Conservation (phyloP, 2,329 filamentous ascomycete genomes). For the Diplodia scrobiculata region DNA sequence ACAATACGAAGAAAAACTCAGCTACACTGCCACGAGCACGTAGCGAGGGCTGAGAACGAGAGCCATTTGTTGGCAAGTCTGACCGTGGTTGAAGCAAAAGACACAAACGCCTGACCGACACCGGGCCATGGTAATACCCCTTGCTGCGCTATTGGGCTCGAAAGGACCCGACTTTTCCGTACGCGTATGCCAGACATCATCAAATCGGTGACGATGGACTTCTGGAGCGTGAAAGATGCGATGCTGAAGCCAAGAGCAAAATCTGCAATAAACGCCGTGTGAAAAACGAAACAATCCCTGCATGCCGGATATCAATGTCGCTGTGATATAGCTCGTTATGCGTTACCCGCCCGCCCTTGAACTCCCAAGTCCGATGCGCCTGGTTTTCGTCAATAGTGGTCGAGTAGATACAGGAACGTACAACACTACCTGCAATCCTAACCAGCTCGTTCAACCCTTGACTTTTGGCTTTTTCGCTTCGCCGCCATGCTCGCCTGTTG, state of each 20-base stretch:
- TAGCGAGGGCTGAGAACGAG: neutral
- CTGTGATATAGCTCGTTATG: constrained; percentile 16
- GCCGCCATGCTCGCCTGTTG: neutral
- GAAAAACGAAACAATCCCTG: neutral
- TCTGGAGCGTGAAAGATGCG: constrained; percentile 1
- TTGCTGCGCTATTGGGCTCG: neutral
- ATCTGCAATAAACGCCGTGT: neutral
- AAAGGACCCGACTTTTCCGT: neutral
- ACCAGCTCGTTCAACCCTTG: neutral
- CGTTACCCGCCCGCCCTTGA: constrained; percentile 13
- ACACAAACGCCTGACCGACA: neutral
- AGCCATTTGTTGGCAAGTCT: neutral
- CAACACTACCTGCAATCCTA: neutral
- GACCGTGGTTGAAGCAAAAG: neutral
- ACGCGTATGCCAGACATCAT: neutral
- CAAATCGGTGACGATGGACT: neutral
- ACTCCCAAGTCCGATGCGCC: constrained; percentile 11
- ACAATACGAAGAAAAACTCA: neutral
- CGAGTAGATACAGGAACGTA: neutral
- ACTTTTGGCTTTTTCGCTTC: constrained; percentile 24
- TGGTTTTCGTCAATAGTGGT: neutral
- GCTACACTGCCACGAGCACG: neutral
- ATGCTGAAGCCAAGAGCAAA: neutral
- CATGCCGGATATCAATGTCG: constrained; percentile 19
- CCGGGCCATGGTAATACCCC: neutral